Percentiles rank a stretch among this genome's conserved stretches.
phyloP scores from a whole-genome alignment of 208 protist genomes.

The Trichomonas tenax region DNA sequence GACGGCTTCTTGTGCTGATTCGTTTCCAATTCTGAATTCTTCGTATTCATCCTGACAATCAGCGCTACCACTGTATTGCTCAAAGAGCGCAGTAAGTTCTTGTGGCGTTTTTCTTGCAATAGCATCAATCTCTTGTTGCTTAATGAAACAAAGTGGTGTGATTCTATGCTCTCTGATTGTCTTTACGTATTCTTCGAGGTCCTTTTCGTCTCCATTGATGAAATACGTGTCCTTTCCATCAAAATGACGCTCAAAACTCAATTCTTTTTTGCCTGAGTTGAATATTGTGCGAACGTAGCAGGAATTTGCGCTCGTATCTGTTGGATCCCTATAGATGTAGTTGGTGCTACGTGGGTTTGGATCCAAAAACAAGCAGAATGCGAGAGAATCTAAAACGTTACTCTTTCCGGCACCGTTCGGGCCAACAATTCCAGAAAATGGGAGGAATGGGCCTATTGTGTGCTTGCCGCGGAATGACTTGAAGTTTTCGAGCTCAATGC shows the following conservation, averaged over 20 bases:
- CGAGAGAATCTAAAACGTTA: constrained; percentile 36
- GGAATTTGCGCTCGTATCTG: neutral
- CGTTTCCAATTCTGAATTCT: neutral
- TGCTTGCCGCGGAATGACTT: constrained; percentile 32
- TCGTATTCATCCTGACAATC: neutral
- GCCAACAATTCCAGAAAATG: constrained; percentile 30
- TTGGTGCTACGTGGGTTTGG: neutral
- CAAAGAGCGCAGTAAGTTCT: neutral
- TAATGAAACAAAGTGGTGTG: neutral
- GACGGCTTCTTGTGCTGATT: neutral
- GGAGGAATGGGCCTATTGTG: constrained; percentile 26
- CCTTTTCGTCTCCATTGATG: neutral
- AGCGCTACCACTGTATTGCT: neutral
- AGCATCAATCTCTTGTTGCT: neutral
- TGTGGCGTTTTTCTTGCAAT: neutral
- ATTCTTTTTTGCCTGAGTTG: neutral
- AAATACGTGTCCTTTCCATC: neutral
- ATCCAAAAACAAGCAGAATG: neutral
- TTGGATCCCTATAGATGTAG: neutral
- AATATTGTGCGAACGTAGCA: constrained; percentile 29
- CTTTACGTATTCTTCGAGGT: neutral
- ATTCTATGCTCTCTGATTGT: neutral
- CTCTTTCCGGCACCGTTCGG: constrained; percentile 32
- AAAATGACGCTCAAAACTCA: too few species aligned
- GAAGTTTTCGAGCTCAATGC: constrained; percentile 14